Evolutionary conservation across 2,329 filamentous ascomycete genomes (phyloP).

Genomic region (Penicillium paneum): DNA sequence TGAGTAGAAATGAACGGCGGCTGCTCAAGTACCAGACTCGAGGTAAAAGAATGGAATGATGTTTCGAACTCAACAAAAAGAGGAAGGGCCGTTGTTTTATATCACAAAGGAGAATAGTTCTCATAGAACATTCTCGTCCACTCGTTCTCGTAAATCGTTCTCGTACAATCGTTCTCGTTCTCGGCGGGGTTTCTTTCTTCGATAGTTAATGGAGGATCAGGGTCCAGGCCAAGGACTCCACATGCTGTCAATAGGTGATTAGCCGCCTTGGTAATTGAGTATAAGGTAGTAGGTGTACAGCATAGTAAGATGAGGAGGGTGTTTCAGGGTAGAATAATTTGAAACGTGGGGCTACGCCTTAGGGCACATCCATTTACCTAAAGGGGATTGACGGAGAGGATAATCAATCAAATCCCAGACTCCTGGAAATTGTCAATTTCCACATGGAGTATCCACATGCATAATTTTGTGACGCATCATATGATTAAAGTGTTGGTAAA

Average conservation of each 20-base stretch:
- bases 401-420: too few species aligned
- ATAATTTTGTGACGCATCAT: too few species aligned
- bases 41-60: constrained; percentile 2
- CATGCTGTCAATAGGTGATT: not conserved
- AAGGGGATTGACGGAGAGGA: too few species aligned
- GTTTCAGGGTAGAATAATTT: too few species aligned
- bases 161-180: not conserved
- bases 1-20: not conserved
- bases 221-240: not conserved
- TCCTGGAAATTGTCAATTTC: too few species aligned
- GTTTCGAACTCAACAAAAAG: not conserved
- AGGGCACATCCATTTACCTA: too few species aligned
- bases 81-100: not conserved
- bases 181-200: not conserved
- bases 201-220: not conserved
- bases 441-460: too few species aligned
- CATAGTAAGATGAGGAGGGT: too few species aligned
- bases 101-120: not conserved
- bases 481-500: too few species aligned
- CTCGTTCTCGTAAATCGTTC: not conserved
- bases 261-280: too few species aligned
- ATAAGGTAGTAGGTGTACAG: too few species aligned
- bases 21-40: constrained; percentile 4
- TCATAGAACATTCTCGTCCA: not conserved
- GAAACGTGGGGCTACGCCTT: too few species aligned